Conservation (phyloP, 441 rosid genomes). For the Brassica balearica region DNA sequence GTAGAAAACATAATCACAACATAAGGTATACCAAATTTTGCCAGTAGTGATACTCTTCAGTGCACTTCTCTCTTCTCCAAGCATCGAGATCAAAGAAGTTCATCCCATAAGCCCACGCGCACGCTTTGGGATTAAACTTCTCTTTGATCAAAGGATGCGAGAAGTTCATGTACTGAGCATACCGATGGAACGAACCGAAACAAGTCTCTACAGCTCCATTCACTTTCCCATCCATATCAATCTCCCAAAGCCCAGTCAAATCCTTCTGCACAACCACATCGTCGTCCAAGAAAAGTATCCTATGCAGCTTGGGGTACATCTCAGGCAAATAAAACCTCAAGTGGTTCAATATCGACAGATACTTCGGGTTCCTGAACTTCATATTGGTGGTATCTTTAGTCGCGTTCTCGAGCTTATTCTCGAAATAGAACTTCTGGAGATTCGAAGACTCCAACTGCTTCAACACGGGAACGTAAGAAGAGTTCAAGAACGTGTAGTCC, state of each 20-base stretch:
- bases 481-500: slow-evolving; percentile 87
- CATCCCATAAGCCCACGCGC: slow-evolving; percentile 99
- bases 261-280: slow-evolving; percentile 97
- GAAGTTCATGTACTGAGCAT: slow-evolving; percentile 96
- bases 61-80: slow-evolving; percentile 98
- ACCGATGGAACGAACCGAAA: slow-evolving; percentile 95
- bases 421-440: slow-evolving; percentile 92
- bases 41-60: slow-evolving; percentile 99
- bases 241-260: slow-evolving; percentile 90
- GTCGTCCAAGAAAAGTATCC: slow-evolving; percentile 87
- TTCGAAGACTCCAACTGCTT: slow-evolving; percentile 86
- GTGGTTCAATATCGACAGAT: slow-evolving; percentile 89
- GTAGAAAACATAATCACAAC: not conserved
- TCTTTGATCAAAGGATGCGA: slow-evolving; percentile 96
- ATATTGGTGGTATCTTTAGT: slow-evolving; percentile 90
- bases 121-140: slow-evolving; percentile 94
- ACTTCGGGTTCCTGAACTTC: slow-evolving; percentile 97
- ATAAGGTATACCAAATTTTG: slow-evolving; percentile 73
- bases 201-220: slow-evolving; percentile 98
- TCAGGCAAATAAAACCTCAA: slow-evolving; percentile 92
- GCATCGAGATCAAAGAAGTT: slow-evolving; percentile 98
- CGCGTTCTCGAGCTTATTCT: slow-evolving; percentile 94
- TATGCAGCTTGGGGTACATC: slow-evolving; percentile 88
- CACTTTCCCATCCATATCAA: slow-evolving; percentile 96
- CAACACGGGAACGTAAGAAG: slow-evolving; percentile 91